A percentile compares a stretch with the other conserved stretches of the same genome.
These are phyloP conservation scores for Trichomonas tenax DNA, from an alignment of 208 protist species.

Conservation along the genomic window DNA sequence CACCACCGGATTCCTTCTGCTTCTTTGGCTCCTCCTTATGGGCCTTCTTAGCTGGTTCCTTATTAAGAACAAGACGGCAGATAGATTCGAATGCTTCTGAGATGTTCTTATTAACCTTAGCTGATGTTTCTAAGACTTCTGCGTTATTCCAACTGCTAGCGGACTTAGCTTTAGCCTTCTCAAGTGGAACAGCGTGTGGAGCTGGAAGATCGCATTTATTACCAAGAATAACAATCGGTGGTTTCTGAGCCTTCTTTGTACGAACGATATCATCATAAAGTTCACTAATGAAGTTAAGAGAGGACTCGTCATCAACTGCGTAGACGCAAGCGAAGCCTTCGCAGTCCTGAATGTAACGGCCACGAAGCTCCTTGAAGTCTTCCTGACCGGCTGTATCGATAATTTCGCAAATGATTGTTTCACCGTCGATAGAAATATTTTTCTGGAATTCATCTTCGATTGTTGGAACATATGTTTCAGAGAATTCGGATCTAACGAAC, in stretches of 20 bases:
- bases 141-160: neutral
- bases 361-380: neutral
- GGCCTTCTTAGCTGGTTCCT: neutral
- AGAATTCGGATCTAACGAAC: neutral
- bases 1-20: neutral
- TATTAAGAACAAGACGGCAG: neutral
- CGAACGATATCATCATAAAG: neutral
- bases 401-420: neutral
- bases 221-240: neutral
- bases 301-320: neutral
- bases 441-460: slow-evolving; percentile 10
- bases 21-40: neutral
- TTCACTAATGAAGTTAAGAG: neutral
- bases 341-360: neutral
- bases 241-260: neutral
- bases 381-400: neutral
- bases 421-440: neutral
- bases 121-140: neutral
- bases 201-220: neutral
- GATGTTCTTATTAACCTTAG: neutral
- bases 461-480: neutral
- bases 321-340: neutral
- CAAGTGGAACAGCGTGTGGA: neutral
- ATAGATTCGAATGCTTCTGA: neutral
- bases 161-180: neutral